Evolutionary conservation across 2,329 filamentous ascomycete species (phyloP), one percentile per base, ranked within the genome.

Genomic region (Nothophoma quercina): DNA sequence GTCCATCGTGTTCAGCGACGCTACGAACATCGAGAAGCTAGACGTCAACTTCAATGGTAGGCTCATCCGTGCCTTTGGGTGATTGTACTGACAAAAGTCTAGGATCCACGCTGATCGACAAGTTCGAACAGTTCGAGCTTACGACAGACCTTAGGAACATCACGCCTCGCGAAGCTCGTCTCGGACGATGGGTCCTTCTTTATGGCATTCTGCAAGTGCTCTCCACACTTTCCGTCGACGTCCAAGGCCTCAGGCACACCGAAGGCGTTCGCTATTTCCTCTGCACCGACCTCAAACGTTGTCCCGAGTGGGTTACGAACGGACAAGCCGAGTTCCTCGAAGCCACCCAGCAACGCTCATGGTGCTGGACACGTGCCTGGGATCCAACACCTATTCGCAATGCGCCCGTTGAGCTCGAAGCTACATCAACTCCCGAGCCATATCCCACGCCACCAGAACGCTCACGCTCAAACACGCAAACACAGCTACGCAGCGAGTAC

Each of bases 101-200:
- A 75, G 73, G 69, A 19, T 77, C 74, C 34, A 62, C 67, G 7
- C 64, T 78, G 1, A 71, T 77, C 41, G 75, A 78, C 52, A 62
- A 63, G n/a, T 76, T 78, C 46, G 66, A 73, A 25, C 63, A 68
- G 16, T 77, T 76, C 64, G 76, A 79, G 51, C 71, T 77, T 32
- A 65, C 60, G 2, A 63, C 71, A 3, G 63, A 71, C 23, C 59
- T 75, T 15, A 66, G 66, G 30, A 61, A 61, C 16, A 55, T 64
- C 26, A 68, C 74, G 1, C 73, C 75, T 2, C 69, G 71, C 16
- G 74, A 77, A 58, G 75, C 75, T 28, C 75, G 77, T 15, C 70
- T 77, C 23, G 77, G 76, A 15, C 73, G 75, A 12, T 79, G 77
- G 77, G 63, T 78, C 18, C 71, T 78, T 7, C 59, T 79, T 21